Evolutionary conservation across 345 rosid species (phyloP), one percentile per base, ranked within the genome.

Genomic region (Aethionema arabicum): DNA sequence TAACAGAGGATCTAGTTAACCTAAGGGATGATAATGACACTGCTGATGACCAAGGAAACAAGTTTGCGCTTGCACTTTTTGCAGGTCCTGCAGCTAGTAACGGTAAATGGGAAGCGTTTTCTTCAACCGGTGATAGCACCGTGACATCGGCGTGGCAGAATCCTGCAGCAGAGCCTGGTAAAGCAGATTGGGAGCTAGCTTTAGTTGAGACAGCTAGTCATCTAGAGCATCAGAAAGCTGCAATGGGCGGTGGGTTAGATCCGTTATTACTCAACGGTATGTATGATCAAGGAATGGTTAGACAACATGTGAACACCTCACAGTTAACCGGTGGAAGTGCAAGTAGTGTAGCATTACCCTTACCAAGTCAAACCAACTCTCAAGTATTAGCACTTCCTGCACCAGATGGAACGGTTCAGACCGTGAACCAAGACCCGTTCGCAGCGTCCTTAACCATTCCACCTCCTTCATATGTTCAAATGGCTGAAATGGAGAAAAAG

Each of bases 111-210:
- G 89, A 89, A 73, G 91, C 95, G 27, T 89, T 92, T 80, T 73
- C 87, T 2, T 79, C 87, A 0, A 61, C 78, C 40, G 85, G 83
- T 12, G 74, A 74, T 49, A 82, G 74, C n/a, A 72, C 76, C 30
- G 82, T 87, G 49, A 87, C 91, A 30, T 87, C 95, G 0, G 91
- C 88, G 36, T 87, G 95, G 95, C 95, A 87, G 77, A 87, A 70
- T 55, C 86, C 95, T 4, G 95, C 91, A 11, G 95, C 95, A 2
- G 91, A 87, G 32, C 71, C 65, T 0, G 83, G 78, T 54, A 82
- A 86, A 59, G 85, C 82, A 0, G 97, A 90, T 78, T 93, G 99
- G 99, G 99, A 90, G 59, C 53, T 84, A 47, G 97, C 97, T 0
- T 76, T 93, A 77, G 97, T 93, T 8, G 91, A 90, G 68, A 64